Evolutionary conservation across 2,329 filamentous ascomycete species (phyloP).

Genomic region (Paecilomyces fulvus): DNA sequence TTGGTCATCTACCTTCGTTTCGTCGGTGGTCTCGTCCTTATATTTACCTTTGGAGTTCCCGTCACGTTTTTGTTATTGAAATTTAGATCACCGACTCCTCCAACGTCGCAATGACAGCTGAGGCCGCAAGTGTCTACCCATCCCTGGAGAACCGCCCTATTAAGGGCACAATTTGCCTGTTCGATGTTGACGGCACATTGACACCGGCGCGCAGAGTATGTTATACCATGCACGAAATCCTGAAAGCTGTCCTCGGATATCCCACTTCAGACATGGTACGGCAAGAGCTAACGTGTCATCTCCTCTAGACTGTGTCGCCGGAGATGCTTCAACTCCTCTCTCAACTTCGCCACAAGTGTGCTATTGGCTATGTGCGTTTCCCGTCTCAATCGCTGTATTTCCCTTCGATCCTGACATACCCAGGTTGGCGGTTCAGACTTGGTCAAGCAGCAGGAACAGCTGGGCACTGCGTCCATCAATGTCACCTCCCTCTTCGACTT

Average conservation of each 20-base stretch:
- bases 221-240: constrained; percentile 7
- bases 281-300: constrained; percentile 1
- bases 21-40: constrained; percentile 2
- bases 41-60: background rate
- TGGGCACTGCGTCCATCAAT: constrained; percentile 58
- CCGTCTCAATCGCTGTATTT: background rate
- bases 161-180: constrained; percentile 88
- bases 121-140: constrained; percentile 46
- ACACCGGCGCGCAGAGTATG: constrained; percentile 70
- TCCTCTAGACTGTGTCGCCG: constrained; percentile 54
- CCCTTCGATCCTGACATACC: constrained; percentile 10
- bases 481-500: constrained; percentile 92
- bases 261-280: background rate
- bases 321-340: constrained; percentile 79
- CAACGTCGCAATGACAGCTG: constrained; percentile 18
- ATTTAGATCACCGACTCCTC: background rate
- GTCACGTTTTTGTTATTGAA: background rate
- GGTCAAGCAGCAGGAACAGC: constrained; percentile 90
- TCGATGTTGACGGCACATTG: constrained; percentile 92
- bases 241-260: background rate
- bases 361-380: constrained; percentile 63
- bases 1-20: background rate
- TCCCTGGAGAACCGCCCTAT: constrained; percentile 74
- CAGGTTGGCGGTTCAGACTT: constrained; percentile 81
- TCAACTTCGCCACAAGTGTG: constrained; percentile 73